phyloP scores from a whole-genome alignment of 495 filamentous ascomycete species.

The Elasticomyces elasticus region DNA sequence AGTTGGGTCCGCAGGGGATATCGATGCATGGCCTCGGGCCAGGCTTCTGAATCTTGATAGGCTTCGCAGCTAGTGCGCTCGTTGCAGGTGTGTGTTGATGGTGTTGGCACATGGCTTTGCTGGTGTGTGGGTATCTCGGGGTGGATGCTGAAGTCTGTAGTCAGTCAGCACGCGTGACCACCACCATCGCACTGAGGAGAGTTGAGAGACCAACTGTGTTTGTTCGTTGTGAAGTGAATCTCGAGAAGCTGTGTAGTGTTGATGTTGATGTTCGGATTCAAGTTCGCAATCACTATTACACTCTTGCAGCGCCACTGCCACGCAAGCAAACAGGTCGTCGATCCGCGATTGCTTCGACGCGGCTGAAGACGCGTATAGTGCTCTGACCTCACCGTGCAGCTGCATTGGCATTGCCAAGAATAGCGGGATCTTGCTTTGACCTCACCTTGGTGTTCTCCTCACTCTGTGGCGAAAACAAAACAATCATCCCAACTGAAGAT shows the following conservation, averaged over 20 bases:
- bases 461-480: too few species aligned
- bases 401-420: too few species aligned
- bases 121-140: not conserved
- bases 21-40: slow-evolving; percentile 15
- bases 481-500: too few species aligned
- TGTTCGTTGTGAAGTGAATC: not conserved
- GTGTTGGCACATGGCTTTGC: slow-evolving; percentile 9
- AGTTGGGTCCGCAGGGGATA: slow-evolving; percentile 13
- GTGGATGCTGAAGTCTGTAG: not conserved
- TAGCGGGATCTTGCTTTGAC: too few species aligned
- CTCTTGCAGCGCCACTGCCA: not conserved
- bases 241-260: too few species aligned
- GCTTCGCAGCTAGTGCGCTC: not conserved
- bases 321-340: not conserved
- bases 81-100: not conserved
- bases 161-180: too few species aligned
- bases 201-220: too few species aligned
- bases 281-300: too few species aligned
- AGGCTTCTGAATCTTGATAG: slow-evolving; percentile 10
- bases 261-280: too few species aligned
- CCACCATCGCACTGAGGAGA: too few species aligned
- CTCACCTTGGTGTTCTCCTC: too few species aligned
- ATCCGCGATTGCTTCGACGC: not conserved
- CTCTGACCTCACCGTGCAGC: not conserved
- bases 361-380: not conserved